These are phyloP conservation scores for Striga hermonthica DNA, from an alignment of 305 asterid genomes.

Conservation along the genomic window DNA sequence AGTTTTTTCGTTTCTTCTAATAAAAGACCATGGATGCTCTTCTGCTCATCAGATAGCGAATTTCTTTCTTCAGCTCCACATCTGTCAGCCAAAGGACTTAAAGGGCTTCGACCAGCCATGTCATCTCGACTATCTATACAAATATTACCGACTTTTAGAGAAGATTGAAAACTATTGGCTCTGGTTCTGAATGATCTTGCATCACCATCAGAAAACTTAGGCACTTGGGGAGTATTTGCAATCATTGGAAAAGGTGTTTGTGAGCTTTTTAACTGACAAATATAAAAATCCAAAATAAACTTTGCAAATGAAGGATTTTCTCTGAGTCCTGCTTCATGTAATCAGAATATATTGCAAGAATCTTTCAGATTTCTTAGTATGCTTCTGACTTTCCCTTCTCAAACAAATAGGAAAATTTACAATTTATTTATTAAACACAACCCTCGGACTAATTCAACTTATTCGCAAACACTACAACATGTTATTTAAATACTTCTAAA, in stretches of 20 bases:
- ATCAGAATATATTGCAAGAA: neutral
- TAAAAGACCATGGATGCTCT: neutral
- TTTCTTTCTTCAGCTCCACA: slow-evolving; percentile 10
- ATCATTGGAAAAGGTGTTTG: neutral
- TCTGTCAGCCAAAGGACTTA: neutral
- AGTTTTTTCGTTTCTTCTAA: neutral
- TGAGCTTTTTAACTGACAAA: neutral
- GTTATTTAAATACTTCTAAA: neutral
- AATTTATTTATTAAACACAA: neutral
- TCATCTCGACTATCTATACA: neutral
- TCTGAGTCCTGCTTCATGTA: neutral
- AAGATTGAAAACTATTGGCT: slow-evolving; percentile 8
- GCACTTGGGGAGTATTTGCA: neutral
- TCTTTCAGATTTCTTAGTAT: neutral
- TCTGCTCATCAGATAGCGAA: slow-evolving; percentile 4
- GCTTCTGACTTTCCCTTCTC: neutral
- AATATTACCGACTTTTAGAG: slow-evolving; percentile 5
- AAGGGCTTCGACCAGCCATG: neutral
- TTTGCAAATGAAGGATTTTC: neutral
- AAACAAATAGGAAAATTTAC: neutral
- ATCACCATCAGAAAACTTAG: slow-evolving; percentile 9
- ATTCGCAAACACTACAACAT: neutral
- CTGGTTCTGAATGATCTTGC: neutral
- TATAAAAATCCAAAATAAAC: neutral
- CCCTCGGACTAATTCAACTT: neutral